Percentiles rank a stretch among this genome's conserved stretches.
phyloP scores from a whole-genome alignment of 441 rosid genomes.

The Aquilaria agallochum region DNA sequence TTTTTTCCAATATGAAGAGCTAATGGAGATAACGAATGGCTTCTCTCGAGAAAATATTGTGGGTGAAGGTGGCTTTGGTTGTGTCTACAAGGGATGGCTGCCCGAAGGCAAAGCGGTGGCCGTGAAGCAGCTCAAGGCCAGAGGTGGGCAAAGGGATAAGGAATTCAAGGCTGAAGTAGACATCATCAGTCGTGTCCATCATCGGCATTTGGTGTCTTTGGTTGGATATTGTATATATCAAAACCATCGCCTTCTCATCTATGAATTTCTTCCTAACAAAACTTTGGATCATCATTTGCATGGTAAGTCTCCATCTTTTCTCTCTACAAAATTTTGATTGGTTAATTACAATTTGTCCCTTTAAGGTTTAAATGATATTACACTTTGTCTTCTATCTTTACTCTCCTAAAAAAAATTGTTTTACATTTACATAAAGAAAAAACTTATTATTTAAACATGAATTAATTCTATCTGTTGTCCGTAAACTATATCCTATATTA shows the following conservation, averaged over 20 bases:
- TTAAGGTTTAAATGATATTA: no score
- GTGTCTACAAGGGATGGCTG: conserved; percentile 56
- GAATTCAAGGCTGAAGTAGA: conserved; percentile 92
- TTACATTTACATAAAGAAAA: no score
- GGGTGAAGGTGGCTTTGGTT: conserved; percentile 94
- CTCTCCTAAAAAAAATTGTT: no score
- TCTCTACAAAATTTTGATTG: no score
- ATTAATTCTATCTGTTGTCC: no score
- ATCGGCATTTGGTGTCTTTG: conserved; percentile 77
- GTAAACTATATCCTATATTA: no score
- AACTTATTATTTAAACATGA: no score
- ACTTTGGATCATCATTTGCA: conserved; percentile 85
- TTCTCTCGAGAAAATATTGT: conserved; percentile 57
- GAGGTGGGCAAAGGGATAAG: conserved; percentile 88
- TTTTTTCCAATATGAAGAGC: conserved; percentile 38
- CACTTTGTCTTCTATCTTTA: no score
- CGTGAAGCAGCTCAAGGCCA: conserved; percentile 78
- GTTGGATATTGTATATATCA: conserved; percentile 75
- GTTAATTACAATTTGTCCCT: no score
- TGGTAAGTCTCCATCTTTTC: conserved; percentile 26
- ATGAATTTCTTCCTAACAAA: conserved; percentile 77
- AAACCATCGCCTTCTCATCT: conserved; percentile 62
- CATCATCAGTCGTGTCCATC: conserved; percentile 90
- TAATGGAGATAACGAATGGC: conserved; percentile 70
- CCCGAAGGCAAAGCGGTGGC: conserved; percentile 63